Evolutionary conservation across 768 basidiomycete genomes (phyloP).

Genomic region (Leccinum subgranulosum): DNA sequence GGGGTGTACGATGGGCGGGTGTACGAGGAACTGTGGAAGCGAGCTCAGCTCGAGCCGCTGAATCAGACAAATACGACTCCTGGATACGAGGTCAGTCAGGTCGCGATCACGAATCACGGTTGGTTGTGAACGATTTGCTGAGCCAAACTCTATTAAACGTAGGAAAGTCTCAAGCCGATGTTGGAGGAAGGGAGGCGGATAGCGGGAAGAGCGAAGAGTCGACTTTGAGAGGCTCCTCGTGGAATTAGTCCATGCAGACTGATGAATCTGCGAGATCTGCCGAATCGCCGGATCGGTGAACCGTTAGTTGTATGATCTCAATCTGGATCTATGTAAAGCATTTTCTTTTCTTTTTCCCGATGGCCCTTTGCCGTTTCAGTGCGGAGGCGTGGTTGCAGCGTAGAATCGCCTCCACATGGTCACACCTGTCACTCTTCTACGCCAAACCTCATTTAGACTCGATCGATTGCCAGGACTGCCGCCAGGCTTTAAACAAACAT

Average conservation of each 20-base stretch:
- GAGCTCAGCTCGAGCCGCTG: constrained; percentile 56
- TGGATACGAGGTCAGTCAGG: constrained; percentile 50
- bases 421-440: not conserved
- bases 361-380: not conserved
- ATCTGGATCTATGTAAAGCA: not conserved
- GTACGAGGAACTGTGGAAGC: constrained; percentile 64
- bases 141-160: not conserved
- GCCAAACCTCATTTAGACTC: not conserved
- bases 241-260: not conserved
- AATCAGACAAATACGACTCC: constrained; percentile 49
- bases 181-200: constrained; percentile 21
- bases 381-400: too few relatives aligned
- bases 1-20: constrained; percentile 63
- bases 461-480: not conserved
- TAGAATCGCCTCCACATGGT: too few relatives aligned
- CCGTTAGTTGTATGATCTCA: not conserved
- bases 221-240: constrained; percentile 12
- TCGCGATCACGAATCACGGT: not conserved
- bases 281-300: not conserved
- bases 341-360: not conserved
- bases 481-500: not conserved
- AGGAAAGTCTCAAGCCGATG: constrained; percentile 28
- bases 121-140: not conserved
- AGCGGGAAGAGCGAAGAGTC: constrained; percentile 14
- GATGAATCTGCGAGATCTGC: not conserved